Base-by-base conservation (phyloP, 345 rosid species). In the Dimocarpus longan region DNA sequence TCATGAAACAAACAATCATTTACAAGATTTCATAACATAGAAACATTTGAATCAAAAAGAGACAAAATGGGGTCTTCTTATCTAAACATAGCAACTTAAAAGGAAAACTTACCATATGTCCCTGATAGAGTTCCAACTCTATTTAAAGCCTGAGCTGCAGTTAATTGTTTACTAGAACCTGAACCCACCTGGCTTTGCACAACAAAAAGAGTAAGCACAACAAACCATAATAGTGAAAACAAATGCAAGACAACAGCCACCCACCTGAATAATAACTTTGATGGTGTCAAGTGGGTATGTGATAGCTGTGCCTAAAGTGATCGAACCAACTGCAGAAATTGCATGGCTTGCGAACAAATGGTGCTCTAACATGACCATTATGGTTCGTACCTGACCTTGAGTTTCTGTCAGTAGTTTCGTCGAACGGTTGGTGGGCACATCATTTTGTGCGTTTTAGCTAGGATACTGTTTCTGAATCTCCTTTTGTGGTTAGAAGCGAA, bases 211-310 rank as follows among this genome's bases (percentile, higher is more conserved):
- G 65, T 60, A 60, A 60, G 10, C 65, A n/a, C 65, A 60, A 60
- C 43, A 68, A 72, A 77, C 24, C 67, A 78, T 12, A 50, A 7
- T 26, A 54, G 26, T 8, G 48, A 72, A 52, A n/a, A 60, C 11
- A n/a, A 5, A 60, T 19, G 9, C 10, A 60, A 60, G 28, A 60
- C 28, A 10, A 60, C 4, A 46, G 12, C 12, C 15, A 64, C 70
- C 68, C 79, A 93, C 98, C 98, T 96, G 99, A 42, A 89, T 78
- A 66, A 96, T 87, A 66, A 93, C 85, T 88, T 96, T 96, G 79
- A 91, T 66, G 12, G 97, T 91, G 79, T 96, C 99, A 9, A 96
- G 89, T 44, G 99, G 98, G 73, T 91, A 91, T 75, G 97, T 86
- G 57, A 90, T 71, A 59, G 90, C 88, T 28, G 98, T 88, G 84